A percentile compares a stretch with the other conserved stretches of the same genome.
Conservation (phyloP, 192 early-diverging fungal species). For the Backusella tarrabulga region DNA sequence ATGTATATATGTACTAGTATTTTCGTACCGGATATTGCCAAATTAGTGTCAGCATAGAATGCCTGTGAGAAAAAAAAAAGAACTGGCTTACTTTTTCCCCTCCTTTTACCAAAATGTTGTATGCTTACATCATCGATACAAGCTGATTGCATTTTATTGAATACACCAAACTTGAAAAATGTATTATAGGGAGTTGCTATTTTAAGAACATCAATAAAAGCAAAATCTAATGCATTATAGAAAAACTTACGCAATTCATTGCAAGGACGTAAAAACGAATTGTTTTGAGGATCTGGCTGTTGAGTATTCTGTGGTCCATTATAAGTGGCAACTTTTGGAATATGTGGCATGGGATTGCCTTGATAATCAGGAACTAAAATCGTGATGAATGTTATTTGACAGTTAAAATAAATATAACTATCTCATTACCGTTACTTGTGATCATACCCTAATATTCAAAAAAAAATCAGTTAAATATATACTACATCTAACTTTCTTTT, state of each 20-base stretch:
- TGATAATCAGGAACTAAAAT: background rate
- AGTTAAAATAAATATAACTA: background rate
- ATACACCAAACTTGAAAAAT: constrained; percentile 28
- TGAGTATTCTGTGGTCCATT: background rate
- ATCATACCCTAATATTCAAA: background rate
- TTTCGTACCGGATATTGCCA: constrained; percentile 39
- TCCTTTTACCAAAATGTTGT: too few species aligned
- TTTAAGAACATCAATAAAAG: background rate
- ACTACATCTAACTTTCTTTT: too few species aligned
- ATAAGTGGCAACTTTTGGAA: background rate
- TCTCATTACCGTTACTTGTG: background rate
- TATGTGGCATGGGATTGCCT: background rate
- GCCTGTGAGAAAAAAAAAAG: constrained; percentile 15
- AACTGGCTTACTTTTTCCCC: background rate
- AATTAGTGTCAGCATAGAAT: constrained; percentile 16
- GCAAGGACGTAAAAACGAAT: background rate
- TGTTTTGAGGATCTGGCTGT: background rate
- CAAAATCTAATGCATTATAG: background rate
- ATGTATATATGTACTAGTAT: background rate
- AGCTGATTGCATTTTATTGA: constrained; percentile 24
- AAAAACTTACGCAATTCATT: constrained; percentile 10
- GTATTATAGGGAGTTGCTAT: constrained; percentile 21
- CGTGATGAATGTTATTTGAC: background rate
- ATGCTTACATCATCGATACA: constrained; percentile 7
- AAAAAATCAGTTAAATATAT: background rate